Evolutionary conservation across 2,329 filamentous ascomycete species (phyloP), one percentile per base, ranked within the genome.

Genomic region (Cercospora canescens): DNA sequence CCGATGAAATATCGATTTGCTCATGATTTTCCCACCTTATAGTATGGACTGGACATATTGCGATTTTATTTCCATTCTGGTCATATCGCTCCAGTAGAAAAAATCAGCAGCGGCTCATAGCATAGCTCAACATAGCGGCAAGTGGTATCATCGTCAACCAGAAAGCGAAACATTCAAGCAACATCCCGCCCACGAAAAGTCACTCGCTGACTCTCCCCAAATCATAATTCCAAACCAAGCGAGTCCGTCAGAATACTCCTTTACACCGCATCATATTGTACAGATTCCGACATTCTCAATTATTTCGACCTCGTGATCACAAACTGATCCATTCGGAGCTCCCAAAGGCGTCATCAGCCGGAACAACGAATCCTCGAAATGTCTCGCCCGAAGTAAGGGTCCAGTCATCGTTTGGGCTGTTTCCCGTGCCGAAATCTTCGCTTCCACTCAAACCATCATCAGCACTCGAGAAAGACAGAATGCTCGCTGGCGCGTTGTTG

Each of bases 231-330:
- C 12, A 26, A 28, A 7, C n/a, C 45, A 9, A 28, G 16, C 45
- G 28, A 16, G 21, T 14, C 45, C 45, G 28, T 24, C 45, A 52
- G 21, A 12, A 28, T 6, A 30, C 32, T 52, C 45, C 45, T 16
- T 65, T 57, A 67, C 75, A 67, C 79, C 54, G 79, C 76, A 60
- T 83, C 28, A 21, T 35, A 24, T 18, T 56, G n/a, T 56, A 56
- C 52, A 35, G 14, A 7, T 56, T 12, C 52, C n/a, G 28, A 24
- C 52, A 12, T 12, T 32, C 7, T 21, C 7, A 16, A 14, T 32
- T 21, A n/a, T 14, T 45, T 16, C 12, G 7, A 48, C 21, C 41
- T 2, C 16, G 18, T 32, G 7, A 24, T 61, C 60, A 62, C 32
- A 56, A 30, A 39, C 45, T 56, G 60, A 62, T 35, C 60, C 60